phyloP scores from a whole-genome alignment of 768 basidiomycete genomes.

The Russula vinacea region DNA sequence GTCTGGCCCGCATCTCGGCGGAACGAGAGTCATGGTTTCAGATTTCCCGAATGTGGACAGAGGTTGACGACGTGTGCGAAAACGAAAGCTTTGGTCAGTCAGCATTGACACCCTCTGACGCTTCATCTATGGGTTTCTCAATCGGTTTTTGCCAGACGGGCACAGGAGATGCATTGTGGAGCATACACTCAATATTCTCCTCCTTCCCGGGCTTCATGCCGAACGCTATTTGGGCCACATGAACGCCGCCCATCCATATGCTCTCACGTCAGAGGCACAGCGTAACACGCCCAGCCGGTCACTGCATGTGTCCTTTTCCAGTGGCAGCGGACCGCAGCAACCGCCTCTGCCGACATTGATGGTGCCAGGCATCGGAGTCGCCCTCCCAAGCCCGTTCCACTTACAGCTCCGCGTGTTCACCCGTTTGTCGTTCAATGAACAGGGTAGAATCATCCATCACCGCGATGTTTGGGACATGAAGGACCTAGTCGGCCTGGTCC shows the following conservation, averaged over 20 bases:
- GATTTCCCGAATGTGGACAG: conserved; percentile 67
- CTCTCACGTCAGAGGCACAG: conserved; percentile 26
- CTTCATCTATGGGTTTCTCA: conserved; percentile 1
- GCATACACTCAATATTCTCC: conserved; percentile 72
- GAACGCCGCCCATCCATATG: conserved; percentile 33
- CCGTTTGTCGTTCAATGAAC: conserved; percentile 74
- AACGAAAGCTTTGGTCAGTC: conserved; percentile 72
- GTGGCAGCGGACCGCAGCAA: conserved; percentile 23
- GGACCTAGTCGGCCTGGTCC: conserved; percentile 70
- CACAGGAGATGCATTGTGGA: conserved; percentile 71
- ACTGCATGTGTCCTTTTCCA: conserved; percentile 33
- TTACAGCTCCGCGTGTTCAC: conserved; percentile 69
- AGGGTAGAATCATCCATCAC: conserved; percentile 75
- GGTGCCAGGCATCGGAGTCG: conserved; percentile 57
- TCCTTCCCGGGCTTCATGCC: conserved; percentile 68
- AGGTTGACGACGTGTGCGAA: conserved; percentile 71
- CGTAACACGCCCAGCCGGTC: conserved; percentile 26
- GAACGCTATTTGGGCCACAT: conserved; percentile 30
- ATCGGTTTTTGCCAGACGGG: conserved; percentile 49
- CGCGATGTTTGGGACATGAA: conserved; percentile 80
- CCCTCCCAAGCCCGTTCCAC: conserved; percentile 74
- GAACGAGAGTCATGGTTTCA: conserved; percentile 52
- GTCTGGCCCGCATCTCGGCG: conserved; percentile 38
- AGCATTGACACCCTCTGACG: conserved; percentile 2
- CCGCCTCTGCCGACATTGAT: conserved; percentile 48